Conservation (phyloP, 2,329 filamentous ascomycete genomes). For the Elsinoe perseae region DNA sequence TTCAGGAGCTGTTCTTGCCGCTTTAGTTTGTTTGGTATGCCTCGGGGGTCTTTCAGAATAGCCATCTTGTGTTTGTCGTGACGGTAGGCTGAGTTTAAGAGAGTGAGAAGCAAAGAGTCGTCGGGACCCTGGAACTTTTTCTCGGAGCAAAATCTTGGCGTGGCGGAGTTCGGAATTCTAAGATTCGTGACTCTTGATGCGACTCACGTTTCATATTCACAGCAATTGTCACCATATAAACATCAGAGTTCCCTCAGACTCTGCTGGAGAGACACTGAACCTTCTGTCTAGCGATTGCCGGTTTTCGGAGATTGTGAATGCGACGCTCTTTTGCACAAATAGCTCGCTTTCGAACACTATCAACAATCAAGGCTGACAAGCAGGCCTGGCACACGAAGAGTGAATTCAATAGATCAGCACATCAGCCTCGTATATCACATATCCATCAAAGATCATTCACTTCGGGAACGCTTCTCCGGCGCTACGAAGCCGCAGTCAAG, state of each 20-base stretch:
- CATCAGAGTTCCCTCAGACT: neutral
- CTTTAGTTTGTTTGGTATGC: slow-evolving; percentile 54
- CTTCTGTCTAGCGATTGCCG: neutral
- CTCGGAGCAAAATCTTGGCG: slow-evolving; percentile 12
- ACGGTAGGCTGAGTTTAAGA: slow-evolving; percentile 15
- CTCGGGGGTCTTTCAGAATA: slow-evolving; percentile 24
- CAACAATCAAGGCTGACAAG: neutral
- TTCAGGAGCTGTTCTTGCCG: slow-evolving; percentile 71
- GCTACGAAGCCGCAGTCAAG: slow-evolving; percentile 23
- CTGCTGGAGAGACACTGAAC: neutral
- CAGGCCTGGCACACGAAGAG: neutral
- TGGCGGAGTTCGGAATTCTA: neutral
- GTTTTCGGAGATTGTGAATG: neutral
- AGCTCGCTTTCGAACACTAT: neutral
- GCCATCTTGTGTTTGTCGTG: slow-evolving; percentile 22
- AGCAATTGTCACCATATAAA: neutral
- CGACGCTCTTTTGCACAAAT: neutral
- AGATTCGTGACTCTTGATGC: neutral
- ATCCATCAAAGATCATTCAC: neutral
- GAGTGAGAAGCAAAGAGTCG: slow-evolving; percentile 35
- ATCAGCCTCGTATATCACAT: neutral
- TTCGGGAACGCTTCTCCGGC: slow-evolving; percentile 15
- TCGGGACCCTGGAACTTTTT: slow-evolving; percentile 25
- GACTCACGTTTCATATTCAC: slow-evolving; percentile 9
- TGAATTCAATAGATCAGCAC: neutral